phyloP scores from a whole-genome alignment of 345 rosid species.

The Kernera saxatilis region DNA sequence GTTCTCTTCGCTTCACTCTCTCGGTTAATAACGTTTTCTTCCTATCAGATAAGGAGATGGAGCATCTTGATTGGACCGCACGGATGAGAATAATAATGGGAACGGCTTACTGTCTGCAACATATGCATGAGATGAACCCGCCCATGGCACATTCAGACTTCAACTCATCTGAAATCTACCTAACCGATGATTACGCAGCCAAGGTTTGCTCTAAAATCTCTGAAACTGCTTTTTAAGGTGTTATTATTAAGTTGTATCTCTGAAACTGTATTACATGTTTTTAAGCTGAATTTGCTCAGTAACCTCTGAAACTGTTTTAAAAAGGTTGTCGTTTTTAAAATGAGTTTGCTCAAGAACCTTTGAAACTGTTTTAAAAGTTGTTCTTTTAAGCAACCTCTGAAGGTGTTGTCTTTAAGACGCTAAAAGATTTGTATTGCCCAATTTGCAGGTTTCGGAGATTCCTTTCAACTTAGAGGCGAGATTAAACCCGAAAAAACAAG shows the following conservation, averaged over 20 bases:
- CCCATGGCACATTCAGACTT: slow-evolving; percentile 57
- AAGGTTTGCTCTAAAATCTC: slow-evolving; percentile 45
- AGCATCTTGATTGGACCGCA: slow-evolving; percentile 88
- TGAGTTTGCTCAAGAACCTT: neutral
- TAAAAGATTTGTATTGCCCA: neutral
- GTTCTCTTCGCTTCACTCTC: neutral
- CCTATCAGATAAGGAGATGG: slow-evolving; percentile 80
- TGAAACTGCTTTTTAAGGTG: neutral
- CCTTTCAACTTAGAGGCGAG: slow-evolving; percentile 32
- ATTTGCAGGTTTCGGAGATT: slow-evolving; percentile 55
- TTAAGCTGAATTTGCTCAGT: neutral
- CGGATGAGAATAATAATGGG: slow-evolving; percentile 89
- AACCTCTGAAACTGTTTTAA: neutral
- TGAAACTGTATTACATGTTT: neutral
- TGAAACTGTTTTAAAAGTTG: neutral
- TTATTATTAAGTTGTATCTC: neutral
- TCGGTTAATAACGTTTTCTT: neutral
- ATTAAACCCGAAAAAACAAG: slow-evolving; percentile 31
- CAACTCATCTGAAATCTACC: slow-evolving; percentile 39
- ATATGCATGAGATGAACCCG: slow-evolving; percentile 88
- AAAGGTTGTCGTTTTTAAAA: neutral
- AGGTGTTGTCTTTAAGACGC: neutral
- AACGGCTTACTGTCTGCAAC: slow-evolving; percentile 77
- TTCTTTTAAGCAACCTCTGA: neutral
- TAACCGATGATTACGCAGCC: slow-evolving; percentile 93